Base-by-base conservation (phyloP, 192 early-diverging fungal species). In the Glomus cerebriforme region DNA sequence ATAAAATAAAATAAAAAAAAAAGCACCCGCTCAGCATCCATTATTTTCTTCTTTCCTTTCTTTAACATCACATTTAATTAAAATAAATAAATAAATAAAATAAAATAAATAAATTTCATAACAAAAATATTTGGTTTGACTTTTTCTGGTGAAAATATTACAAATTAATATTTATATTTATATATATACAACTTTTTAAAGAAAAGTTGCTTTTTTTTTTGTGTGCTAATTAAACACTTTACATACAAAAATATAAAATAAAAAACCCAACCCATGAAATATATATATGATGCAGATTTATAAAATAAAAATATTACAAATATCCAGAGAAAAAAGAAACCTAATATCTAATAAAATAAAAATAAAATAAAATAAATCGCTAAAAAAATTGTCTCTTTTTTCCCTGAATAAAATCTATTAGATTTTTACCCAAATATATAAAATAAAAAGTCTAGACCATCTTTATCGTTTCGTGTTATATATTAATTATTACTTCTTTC, bases 261-360 rank as follows among this genome's bases (percentile, higher is more conserved):
- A 54, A 49, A 31, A 65, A 65, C 63, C 63, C 63, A 27, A 31
- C 63, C 63, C 26, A 65, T 26, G 31, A 12, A 65, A 31, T 26
- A 65, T 65, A 31, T 64, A 65, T 65, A 27, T 65, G 15, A 65
- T 65, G 26, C 27, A 31, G 63, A 31, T 31, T 65, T 27, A 31
- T 31, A 31, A 29, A 65, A 29, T 32, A 65, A n/a, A 27, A 65
- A 65, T 31, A 65, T 65, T 65, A 65, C 63, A 65, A 32, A 22
- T 65, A 65, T 65, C 19, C 63, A 65, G 63, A 65, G 63, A 65
- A 65, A 65, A 65, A 65, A 31, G 31, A 65, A 65, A 31, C 63
- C 26, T 54, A 54, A 54, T 54, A 27, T 65, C 63, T 65, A 32
- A 65, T 43, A 39, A 39, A 39, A 39, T 39, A 64, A 31, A 32